Evolutionary conservation across 257 asterid species (phyloP).

Genomic region (Scutellaria galericulata): DNA sequence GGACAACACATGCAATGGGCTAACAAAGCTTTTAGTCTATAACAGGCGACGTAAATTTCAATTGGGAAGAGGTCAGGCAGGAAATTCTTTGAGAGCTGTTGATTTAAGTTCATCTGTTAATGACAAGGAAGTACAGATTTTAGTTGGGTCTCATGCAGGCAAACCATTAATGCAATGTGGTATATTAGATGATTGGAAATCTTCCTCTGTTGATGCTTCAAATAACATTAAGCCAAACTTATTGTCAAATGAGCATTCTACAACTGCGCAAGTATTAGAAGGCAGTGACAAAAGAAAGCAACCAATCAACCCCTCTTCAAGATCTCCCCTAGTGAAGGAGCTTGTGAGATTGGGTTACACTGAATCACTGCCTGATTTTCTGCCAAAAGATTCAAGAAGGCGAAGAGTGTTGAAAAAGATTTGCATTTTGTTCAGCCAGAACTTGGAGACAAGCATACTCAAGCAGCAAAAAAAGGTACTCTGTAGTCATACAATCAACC

Average conservation of each 20-base stretch:
- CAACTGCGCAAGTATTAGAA: conserved; percentile 37
- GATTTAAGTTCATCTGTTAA: conserved; percentile 35
- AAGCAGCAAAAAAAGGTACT: conserved; percentile 69
- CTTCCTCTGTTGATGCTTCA: conserved; percentile 34
- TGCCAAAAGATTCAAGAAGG: conserved; percentile 64
- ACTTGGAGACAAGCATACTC: conserved; percentile 54
- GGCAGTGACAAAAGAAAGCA: conserved; percentile 40
- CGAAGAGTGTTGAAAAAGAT: conserved; percentile 45
- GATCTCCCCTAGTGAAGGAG: conserved; percentile 67
- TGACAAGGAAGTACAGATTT: conserved; percentile 15
- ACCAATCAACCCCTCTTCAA: conserved; percentile 38
- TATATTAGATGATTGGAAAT: conserved; percentile 32
- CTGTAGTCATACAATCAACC: conserved; percentile 7
- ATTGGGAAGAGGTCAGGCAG: conserved; percentile 36
- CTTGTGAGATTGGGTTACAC: conserved; percentile 64
- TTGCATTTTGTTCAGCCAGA: conserved; percentile 74
- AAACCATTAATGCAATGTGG: conserved; percentile 38
- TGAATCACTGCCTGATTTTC: conserved; percentile 57
- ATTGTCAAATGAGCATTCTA: conserved; percentile 33
- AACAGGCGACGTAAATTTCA: conserved; percentile 39
- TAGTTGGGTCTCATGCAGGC: conserved; percentile 35
- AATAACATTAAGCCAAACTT: conserved; percentile 35
- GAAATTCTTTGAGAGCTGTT: conserved; percentile 33
- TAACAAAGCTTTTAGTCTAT: conserved; percentile 43
- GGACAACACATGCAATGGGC: conserved; percentile 37